Conservation (phyloP, 2,329 filamentous ascomycete genomes). For the Penicillium vulpinum region DNA sequence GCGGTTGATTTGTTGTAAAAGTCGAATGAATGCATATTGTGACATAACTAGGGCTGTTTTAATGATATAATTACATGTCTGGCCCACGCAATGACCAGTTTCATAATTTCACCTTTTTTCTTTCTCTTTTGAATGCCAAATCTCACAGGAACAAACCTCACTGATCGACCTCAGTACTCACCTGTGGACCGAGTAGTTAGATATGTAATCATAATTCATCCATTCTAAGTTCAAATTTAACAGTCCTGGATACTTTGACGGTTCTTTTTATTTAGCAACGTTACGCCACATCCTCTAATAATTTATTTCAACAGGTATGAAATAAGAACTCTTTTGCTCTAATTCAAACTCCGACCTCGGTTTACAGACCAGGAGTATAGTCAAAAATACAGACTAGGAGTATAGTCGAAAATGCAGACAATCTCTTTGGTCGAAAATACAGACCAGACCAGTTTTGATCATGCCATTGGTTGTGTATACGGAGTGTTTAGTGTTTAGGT, state of each 20-base stretch:
- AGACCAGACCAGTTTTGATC: too few species aligned
- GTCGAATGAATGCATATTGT: conserved; percentile 13
- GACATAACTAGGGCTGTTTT: conserved; percentile 10
- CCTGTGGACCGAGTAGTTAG: neutral
- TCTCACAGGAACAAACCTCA: neutral
- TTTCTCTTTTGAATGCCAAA: neutral
- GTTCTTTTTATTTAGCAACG: neutral
- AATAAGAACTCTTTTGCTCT: neutral
- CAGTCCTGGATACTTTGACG: too few species aligned
- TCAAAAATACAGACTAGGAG: too few species aligned
- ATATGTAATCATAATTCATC: neutral
- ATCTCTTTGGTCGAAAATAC: too few species aligned
- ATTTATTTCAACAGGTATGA: neutral
- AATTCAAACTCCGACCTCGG: too few species aligned
- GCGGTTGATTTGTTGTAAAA: conserved; percentile 11
- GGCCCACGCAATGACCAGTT: neutral
- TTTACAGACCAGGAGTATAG: too few species aligned
- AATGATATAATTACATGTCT: conserved; percentile 15
- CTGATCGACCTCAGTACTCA: neutral
- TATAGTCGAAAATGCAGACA: too few species aligned
- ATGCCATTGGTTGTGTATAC: neutral
- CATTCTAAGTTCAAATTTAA: neutral
- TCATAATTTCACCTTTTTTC: neutral
- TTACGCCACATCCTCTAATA: neutral
- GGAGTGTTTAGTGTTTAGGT: neutral